Percentiles rank a stretch among this genome's conserved stretches.
Evolutionary conservation across 768 basidiomycete genomes (phyloP).

Genomic region (Panaeolus papilionaceus): DNA sequence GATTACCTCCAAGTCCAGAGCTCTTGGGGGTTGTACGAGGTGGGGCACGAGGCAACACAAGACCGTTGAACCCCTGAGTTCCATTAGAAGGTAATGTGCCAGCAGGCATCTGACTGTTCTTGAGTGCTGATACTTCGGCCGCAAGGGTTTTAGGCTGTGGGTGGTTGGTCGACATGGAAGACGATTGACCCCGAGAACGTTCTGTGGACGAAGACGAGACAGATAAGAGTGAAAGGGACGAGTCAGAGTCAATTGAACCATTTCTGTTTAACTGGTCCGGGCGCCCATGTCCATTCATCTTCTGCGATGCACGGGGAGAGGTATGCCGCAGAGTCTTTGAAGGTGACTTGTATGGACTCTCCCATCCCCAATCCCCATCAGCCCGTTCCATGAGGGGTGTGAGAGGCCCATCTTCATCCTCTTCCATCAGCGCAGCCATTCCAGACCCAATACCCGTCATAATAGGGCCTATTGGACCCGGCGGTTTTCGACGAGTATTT

Average conservation of each 20-base stretch:
- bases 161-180: conserved; percentile 10
- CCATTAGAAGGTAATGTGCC: conserved; percentile 56
- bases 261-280: conserved; percentile 3
- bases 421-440: conserved; percentile 35
- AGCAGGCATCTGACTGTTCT: conserved; percentile 26
- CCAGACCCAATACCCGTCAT: conserved; percentile 15
- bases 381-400: conserved; percentile 25
- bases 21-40: conserved; percentile 34
- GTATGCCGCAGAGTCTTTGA: conserved; percentile 8
- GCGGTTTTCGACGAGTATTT: conserved; percentile 7
- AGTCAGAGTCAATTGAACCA: conserved; percentile 5
- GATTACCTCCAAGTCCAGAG: conserved; percentile 8
- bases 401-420: conserved; percentile 32
- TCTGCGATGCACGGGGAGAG: conserved; percentile 9
- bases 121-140: conserved; percentile 31
- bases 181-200: conserved; percentile 15
- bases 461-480: neutral
- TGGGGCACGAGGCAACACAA: conserved; percentile 59
- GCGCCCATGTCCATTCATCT: conserved; percentile 7
- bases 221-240: neutral
- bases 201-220: conserved; percentile 14
- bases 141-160: conserved; percentile 28
- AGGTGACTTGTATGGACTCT: conserved; percentile 12
- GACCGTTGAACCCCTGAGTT: conserved; percentile 61
- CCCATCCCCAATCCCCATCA: conserved; percentile 21